Evolutionary conservation across 176 grass and related monocot genomes (phyloP).

Genomic region (Cymbopogon citratus): DNA sequence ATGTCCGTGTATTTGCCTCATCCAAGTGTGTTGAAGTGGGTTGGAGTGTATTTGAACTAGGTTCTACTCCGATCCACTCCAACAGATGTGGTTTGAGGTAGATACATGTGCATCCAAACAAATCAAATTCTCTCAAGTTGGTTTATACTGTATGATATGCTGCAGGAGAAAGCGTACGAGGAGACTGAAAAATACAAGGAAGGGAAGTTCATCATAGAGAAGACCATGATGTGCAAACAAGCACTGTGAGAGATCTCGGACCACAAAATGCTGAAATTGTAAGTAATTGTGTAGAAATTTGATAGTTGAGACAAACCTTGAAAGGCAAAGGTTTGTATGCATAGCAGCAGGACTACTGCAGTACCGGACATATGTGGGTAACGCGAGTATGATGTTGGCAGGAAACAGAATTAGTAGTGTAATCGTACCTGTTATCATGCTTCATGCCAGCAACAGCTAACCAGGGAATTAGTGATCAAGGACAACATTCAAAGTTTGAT

Average conservation of each 20-base stretch:
- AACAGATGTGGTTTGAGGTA: too few relatives aligned
- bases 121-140: background rate
- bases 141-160: background rate
- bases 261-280: background rate
- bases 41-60: too few relatives aligned
- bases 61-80: too few relatives aligned
- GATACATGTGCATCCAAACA: too few relatives aligned
- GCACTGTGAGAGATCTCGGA: constrained; percentile 4
- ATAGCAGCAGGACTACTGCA: background rate
- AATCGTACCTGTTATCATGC: background rate
- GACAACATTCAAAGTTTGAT: background rate
- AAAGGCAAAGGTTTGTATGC: background rate
- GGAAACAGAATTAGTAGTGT: background rate
- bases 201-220: constrained; percentile 71
- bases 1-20: too few relatives aligned
- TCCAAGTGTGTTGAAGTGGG: too few relatives aligned
- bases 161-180: constrained; percentile 63
- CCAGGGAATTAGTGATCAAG: background rate
- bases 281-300: constrained; percentile 13
- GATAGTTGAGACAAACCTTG: background rate
- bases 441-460: background rate
- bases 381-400: background rate
- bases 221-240: constrained; percentile 41
- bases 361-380: background rate
- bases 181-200: constrained; percentile 69